phyloP scores from a whole-genome alignment of 331 rosid genomes.

The Phaseolus coccineus region DNA sequence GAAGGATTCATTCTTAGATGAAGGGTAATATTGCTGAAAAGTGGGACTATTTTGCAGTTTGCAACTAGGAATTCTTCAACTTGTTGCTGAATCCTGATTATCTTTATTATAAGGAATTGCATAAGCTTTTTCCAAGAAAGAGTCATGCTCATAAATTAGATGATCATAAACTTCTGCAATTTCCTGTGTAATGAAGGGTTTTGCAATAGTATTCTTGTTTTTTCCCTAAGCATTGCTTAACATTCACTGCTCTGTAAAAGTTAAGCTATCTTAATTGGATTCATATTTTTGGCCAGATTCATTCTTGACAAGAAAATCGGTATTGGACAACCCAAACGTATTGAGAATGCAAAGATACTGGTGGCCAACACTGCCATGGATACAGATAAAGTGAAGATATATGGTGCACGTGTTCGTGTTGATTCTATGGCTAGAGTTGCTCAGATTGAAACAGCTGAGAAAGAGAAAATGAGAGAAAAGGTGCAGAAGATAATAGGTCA shows the following conservation, averaged over 20 bases:
- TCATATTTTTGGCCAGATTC: conserved; percentile 60
- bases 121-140: neutral
- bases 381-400: conserved; percentile 94
- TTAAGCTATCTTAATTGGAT: conserved; percentile 32
- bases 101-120: conserved; percentile 33
- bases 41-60: conserved; percentile 1
- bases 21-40: conserved; percentile 66
- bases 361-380: conserved; percentile 99
- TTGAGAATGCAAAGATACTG: conserved; percentile 89
- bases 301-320: conserved; percentile 99
- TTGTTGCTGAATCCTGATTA: conserved; percentile 1
- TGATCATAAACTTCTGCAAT: conserved; percentile 2
- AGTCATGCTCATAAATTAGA: neutral
- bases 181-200: neutral
- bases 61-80: conserved; percentile 7
- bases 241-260: neutral
- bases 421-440: conserved; percentile 97
- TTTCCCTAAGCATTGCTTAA: conserved; percentile 11
- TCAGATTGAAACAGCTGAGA: conserved; percentile 93
- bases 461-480: conserved; percentile 95
- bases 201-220: neutral
- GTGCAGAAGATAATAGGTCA: conserved; percentile 92
- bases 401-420: conserved; percentile 95
- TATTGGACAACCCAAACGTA: conserved; percentile 95
- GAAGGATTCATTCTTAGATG: conserved; percentile 89